Conservation (phyloP, 2,329 filamentous ascomycete species). For the Coniochaeta ligniaria region DNA sequence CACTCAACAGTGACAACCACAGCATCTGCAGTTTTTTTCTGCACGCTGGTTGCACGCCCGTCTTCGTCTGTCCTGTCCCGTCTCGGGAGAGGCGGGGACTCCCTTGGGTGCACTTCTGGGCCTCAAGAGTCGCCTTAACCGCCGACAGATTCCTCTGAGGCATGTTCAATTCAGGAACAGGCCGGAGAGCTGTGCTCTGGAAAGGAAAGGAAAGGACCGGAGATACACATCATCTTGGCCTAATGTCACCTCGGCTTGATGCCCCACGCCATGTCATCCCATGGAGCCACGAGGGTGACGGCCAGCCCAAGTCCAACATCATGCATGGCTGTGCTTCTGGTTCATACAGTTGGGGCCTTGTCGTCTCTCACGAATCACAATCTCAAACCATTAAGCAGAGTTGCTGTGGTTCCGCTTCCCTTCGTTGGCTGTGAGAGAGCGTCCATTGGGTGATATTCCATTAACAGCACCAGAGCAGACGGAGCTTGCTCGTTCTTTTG, state of each 20-base stretch:
- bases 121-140: background rate
- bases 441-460: background rate
- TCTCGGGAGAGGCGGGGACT: background rate
- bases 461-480: background rate
- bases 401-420: background rate
- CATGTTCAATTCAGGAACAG: background rate
- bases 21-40: background rate
- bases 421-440: background rate
- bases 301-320: background rate
- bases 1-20: conserved; percentile 1
- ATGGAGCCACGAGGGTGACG: background rate
- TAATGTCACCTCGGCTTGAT: background rate
- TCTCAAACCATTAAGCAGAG: background rate
- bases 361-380: background rate
- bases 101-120: background rate
- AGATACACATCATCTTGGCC: background rate
- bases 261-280: background rate
- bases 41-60: background rate
- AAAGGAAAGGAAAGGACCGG: background rate
- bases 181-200: background rate
- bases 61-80: background rate
- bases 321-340: background rate
- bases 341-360: background rate
- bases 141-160: background rate
- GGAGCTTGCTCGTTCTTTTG: background rate